phyloP scores from a whole-genome alignment of 225 moss, liverwort and hornwort genomes.

The Polytrichum formosum region DNA sequence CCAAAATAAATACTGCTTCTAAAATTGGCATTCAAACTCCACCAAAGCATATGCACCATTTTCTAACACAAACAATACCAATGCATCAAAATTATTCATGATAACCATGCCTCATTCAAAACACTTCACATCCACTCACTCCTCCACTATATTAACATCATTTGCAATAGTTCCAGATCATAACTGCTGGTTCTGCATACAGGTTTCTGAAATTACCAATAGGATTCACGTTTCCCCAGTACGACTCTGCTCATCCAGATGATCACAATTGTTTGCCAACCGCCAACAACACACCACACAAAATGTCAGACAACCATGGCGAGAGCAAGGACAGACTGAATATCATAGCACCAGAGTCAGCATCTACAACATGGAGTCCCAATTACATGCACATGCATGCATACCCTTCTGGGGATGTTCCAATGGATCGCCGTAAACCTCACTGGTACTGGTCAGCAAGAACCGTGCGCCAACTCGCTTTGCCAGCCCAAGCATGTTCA shows the following conservation, averaged over 20 bases:
- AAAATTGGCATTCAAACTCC: neutral
- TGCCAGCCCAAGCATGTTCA: slow-evolving; percentile 52
- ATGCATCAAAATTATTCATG: neutral
- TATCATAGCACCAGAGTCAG: neutral
- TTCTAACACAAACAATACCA: neutral
- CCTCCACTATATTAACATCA: neutral
- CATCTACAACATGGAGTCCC: neutral
- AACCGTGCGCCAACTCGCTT: slow-evolving; percentile 51
- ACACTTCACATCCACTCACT: neutral
- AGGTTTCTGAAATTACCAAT: slow-evolving; percentile 25
- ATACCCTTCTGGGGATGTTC: slow-evolving; percentile 54
- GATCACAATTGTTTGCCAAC: neutral
- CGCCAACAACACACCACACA: slow-evolving; percentile 10
- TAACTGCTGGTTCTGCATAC: neutral
- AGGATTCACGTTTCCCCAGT: slow-evolving; percentile 58
- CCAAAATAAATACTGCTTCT: neutral
- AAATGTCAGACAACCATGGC: neutral
- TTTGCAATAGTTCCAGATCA: neutral
- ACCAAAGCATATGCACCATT: neutral
- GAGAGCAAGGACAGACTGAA: neutral
- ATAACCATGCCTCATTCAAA: too few species aligned
- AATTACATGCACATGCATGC: neutral
- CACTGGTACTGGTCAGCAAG: slow-evolving; percentile 46
- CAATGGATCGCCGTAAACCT: slow-evolving; percentile 54
- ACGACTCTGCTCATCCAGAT: slow-evolving; percentile 33